Evolutionary conservation across 306 rosid genomes (phyloP).

Genomic region (Styphnolobium japonicum): DNA sequence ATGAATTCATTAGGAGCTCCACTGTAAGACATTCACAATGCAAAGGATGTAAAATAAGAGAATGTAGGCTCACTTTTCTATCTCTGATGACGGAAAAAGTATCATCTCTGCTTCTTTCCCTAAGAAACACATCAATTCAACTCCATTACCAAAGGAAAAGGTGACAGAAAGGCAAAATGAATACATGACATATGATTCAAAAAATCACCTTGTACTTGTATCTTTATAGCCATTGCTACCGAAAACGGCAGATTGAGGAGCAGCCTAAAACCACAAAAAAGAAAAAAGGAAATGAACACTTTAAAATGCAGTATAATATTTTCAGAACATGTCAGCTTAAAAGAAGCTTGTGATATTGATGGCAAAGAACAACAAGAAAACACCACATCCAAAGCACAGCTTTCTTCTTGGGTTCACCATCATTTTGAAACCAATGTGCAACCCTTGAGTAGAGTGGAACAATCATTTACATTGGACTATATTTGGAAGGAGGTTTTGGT

Average conservation of each 20-base stretch:
- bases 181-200: background rate
- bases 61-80: constrained; percentile 61
- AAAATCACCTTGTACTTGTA: constrained; percentile 49
- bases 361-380: background rate
- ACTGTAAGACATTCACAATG: background rate
- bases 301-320: background rate
- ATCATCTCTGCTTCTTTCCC: constrained; percentile 67
- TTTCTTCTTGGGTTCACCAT: background rate
- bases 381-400: background rate
- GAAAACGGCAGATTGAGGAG: constrained; percentile 44
- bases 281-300: background rate
- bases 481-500: too few species aligned
- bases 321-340: background rate
- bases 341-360: background rate
- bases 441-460: background rate
- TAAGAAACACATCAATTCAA: constrained; percentile 30
- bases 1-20: background rate
- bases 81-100: constrained; percentile 40
- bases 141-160: background rate
- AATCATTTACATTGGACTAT: background rate
- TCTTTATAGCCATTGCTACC: constrained; percentile 64
- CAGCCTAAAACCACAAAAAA: constrained; percentile 38
- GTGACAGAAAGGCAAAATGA: background rate
- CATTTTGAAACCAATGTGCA: background rate
- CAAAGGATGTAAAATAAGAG: constrained; percentile 2